A percentile compares a stretch with the other conserved stretches of the same genome.
Evolutionary conservation across 305 asterid species (phyloP).

Genomic region (Fraxinus greggii): DNA sequence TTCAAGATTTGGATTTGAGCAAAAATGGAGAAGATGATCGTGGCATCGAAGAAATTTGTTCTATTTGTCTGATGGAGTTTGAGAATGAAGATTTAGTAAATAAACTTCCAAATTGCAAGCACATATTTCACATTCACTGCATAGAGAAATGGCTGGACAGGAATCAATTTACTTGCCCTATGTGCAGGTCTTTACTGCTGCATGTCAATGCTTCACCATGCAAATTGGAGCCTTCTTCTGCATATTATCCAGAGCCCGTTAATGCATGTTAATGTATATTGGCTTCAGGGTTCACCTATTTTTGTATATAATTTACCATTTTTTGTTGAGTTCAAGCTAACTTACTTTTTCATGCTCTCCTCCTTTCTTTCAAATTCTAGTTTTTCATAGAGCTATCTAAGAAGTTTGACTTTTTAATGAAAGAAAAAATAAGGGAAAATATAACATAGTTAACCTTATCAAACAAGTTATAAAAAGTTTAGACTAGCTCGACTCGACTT

Average conservation of each 20-base stretch:
- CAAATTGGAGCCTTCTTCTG: constrained; percentile 17
- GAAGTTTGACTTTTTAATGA: too few relatives aligned
- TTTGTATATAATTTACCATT: background rate
- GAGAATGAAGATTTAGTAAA: constrained; percentile 40
- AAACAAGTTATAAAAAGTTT: too few relatives aligned
- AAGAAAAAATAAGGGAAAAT: too few relatives aligned
- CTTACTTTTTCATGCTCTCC: background rate
- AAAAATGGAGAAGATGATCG: background rate
- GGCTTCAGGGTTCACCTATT: background rate
- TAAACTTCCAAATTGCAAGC: constrained; percentile 50
- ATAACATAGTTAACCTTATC: too few relatives aligned
- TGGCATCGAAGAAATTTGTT: constrained; percentile 34
- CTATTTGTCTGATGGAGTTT: constrained; percentile 55
- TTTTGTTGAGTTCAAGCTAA: background rate
- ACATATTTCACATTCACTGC: constrained; percentile 52
- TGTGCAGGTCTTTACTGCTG: constrained; percentile 48
- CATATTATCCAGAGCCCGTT: constrained; percentile 13
- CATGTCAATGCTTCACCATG: constrained; percentile 28
- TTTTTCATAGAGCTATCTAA: too few relatives aligned
- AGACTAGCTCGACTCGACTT: too few relatives aligned
- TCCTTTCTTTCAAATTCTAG: too few relatives aligned
- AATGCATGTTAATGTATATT: background rate
- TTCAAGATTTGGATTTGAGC: constrained; percentile 18
- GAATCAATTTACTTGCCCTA: constrained; percentile 60
- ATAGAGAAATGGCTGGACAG: constrained; percentile 54